A percentile compares a stretch with the other conserved stretches of the same genome.
Conservation (phyloP, 768 basidiomycete species). For the Lentinula aciculospora region DNA sequence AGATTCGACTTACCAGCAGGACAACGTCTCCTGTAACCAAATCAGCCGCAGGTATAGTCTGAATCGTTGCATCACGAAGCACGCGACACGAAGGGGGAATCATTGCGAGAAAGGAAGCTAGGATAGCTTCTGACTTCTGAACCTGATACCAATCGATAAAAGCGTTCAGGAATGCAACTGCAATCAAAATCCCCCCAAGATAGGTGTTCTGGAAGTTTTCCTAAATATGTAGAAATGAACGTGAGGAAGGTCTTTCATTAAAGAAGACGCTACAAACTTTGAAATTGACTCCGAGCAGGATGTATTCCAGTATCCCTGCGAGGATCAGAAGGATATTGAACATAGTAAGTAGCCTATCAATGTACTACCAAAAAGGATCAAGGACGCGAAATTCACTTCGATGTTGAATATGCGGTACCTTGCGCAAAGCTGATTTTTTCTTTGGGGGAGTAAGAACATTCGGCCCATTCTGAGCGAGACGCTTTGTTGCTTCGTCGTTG, state of each 20-base stretch:
- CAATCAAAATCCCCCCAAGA: constrained; percentile 63
- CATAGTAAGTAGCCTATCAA: constrained; percentile 54
- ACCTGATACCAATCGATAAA: constrained; percentile 69
- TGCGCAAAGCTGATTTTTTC: constrained; percentile 59
- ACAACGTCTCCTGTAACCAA: constrained; percentile 67
- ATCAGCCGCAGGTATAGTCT: constrained; percentile 51
- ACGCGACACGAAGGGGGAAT: constrained; percentile 66
- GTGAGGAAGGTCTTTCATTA: constrained; percentile 10
- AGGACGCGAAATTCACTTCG: constrained; percentile 10
- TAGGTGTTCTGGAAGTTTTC: constrained; percentile 62
- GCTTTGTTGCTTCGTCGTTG: constrained; percentile 42
- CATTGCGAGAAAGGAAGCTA: constrained; percentile 69
- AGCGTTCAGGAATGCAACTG: constrained; percentile 64
- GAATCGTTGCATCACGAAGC: constrained; percentile 50
- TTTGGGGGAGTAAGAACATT: constrained; percentile 64
- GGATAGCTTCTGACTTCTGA: constrained; percentile 69
- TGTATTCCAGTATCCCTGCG: constrained; percentile 61
- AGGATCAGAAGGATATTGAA: constrained; percentile 67
- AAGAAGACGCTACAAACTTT: constrained; percentile 28
- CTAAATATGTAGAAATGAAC: constrained; percentile 21
- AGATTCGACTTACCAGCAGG: constrained; percentile 38
- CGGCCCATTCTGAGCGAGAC: constrained; percentile 51
- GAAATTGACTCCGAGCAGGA: constrained; percentile 57
- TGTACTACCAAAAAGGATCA: constrained; percentile 35
- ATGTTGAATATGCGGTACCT: constrained; percentile 32